These are phyloP conservation scores for Sonneratia alba DNA, from an alignment of 345 rosid genomes.

Conservation along the genomic window DNA sequence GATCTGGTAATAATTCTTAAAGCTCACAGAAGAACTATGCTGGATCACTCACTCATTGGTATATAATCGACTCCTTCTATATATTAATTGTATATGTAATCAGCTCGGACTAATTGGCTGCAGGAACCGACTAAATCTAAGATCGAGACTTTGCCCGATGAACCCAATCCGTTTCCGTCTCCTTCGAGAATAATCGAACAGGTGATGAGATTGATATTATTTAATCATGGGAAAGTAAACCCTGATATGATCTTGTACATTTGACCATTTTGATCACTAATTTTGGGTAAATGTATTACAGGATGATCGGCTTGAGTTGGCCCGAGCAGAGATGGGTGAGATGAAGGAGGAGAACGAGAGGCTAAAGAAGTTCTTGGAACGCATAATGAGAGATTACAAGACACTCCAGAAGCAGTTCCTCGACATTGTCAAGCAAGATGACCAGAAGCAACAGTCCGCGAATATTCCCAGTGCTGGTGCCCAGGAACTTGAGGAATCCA, in stretches of 20 bases:
- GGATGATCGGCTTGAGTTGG: slow-evolving; percentile 45
- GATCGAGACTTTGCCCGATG: not conserved
- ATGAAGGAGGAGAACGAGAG: slow-evolving; percentile 70
- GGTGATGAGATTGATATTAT: not conserved
- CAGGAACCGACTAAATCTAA: not conserved
- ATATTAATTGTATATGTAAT: no score
- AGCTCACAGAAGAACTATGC: no score
- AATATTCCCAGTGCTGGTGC: not conserved
- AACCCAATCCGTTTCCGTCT: not conserved
- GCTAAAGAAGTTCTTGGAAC: slow-evolving; percentile 44
- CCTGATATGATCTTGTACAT: not conserved
- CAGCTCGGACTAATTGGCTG: not conserved
- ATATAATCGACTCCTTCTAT: no score
- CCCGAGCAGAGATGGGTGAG: slow-evolving; percentile 60
- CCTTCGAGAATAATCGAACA: not conserved
- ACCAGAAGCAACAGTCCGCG: slow-evolving; percentile 19
- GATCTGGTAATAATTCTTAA: not conserved
- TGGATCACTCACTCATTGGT: no score
- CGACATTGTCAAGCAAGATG: slow-evolving; percentile 34
- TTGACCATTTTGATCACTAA: not conserved
- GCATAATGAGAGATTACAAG: slow-evolving; percentile 53
- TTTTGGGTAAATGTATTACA: slow-evolving; percentile 3
- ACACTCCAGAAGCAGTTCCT: slow-evolving; percentile 49
- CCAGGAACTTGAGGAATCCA: slow-evolving; percentile 28
- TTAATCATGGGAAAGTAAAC: not conserved